These are phyloP conservation scores for Phoma herbarum DNA, from an alignment of 2,329 filamentous ascomycete genomes.

Conservation along the genomic window DNA sequence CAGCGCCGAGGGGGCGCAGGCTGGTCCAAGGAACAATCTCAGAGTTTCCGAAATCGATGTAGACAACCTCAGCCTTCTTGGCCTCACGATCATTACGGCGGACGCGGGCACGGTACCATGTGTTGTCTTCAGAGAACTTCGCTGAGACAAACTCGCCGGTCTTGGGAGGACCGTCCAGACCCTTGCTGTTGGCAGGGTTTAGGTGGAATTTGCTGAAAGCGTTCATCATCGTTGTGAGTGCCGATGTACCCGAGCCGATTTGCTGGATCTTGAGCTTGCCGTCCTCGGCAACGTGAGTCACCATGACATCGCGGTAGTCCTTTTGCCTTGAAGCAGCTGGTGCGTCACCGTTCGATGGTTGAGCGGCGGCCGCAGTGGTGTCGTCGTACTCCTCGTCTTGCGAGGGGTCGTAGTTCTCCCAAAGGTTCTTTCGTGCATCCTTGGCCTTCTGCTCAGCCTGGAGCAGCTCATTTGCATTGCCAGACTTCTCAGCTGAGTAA, in stretches of 20 bases:
- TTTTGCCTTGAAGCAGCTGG: constrained; percentile 71
- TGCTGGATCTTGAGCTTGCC: constrained; percentile 91
- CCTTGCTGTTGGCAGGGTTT: constrained; percentile 79
- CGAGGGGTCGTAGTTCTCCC: constrained; percentile 93
- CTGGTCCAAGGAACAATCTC: constrained; percentile 86
- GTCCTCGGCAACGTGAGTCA: constrained; percentile 86
- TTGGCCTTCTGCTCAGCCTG: constrained; percentile 90
- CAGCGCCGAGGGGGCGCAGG: constrained; percentile 81
- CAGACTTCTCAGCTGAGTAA: constrained; percentile 95
- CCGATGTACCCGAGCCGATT: constrained; percentile 83
- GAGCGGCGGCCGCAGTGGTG: constrained; percentile 56
- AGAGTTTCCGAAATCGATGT: constrained; percentile 95
- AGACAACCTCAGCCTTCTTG: constrained; percentile 86
- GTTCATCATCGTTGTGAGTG: constrained; percentile 86
- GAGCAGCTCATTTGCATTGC: constrained; percentile 85
- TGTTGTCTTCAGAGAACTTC: constrained; percentile 85
- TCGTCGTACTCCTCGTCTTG: constrained; percentile 77
- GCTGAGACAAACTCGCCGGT: constrained; percentile 90
- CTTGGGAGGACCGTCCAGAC: constrained; percentile 81
- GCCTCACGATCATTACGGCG: constrained; percentile 91
- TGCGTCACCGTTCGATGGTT: constrained; percentile 61
- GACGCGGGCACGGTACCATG: constrained; percentile 94
- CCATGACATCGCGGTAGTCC: constrained; percentile 92
- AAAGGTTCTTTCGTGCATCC: constrained; percentile 84
- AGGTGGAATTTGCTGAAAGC: constrained; percentile 92